Evolutionary conservation across 192 early-diverging fungal species (phyloP), one percentile per base, ranked within the genome.

Genomic region (Obelidium mucronatum): DNA sequence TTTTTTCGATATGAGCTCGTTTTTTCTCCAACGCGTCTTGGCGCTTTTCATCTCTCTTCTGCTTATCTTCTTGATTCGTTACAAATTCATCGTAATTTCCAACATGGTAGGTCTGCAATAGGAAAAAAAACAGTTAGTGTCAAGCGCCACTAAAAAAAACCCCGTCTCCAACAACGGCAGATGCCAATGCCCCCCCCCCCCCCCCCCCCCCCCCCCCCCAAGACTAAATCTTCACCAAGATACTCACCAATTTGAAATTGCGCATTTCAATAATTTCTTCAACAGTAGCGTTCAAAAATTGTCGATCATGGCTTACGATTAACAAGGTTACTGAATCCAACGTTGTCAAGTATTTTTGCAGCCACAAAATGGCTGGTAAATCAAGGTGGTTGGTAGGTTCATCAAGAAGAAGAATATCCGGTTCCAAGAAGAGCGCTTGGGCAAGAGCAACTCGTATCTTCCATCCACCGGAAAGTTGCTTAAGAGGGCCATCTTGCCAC

Each of bases 11-110:
- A 35, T 93, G 88, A 64, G 91, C 90, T 31, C 87, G 39, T 66
- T 92, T 88, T 73, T 91, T 93, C 62, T 93, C 90, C 19, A 89
- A 79, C 3, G 85, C 86, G 37, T 87, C 85, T 1, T 79, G 77
- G 75, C 90, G 83, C 44, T 89, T 82, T 75, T 92, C 86, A 75
- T 93, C 91, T 76, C 88, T 87, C 61, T 87, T 83, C 40, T 84
- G 85, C 67, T 92, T 85, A 64, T 95, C 90, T 66, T 93, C 92
- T 56, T 86, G 82, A 60, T 90, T 91, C 81, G 88, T 80, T 75
- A 93, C 87, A 73, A 89, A 96, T 66, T 94, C 93, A 56, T 94
- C 90, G 83, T 92, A 97, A 85, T 95, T 96, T 52, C 95, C 95
- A 28, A 84, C 83, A 69, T 93, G 90, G 81, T 96, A 96, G 0